Percentiles rank a stretch among this genome's conserved stretches.
phyloP scores from a whole-genome alignment of 75 land plant species.

The Larix kaempferi region DNA sequence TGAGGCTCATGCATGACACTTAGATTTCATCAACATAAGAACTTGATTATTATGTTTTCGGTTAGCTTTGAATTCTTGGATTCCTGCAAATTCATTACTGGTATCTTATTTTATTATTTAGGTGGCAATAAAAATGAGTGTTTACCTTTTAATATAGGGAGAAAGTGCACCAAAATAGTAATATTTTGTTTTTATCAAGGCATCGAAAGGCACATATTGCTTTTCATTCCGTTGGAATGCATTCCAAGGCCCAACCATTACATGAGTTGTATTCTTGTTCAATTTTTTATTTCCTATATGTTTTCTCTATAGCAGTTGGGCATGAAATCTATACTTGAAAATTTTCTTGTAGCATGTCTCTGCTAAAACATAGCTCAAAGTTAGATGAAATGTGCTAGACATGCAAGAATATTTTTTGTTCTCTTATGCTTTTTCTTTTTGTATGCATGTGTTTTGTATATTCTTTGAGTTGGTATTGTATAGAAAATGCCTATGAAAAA shows the following conservation, averaged over 20 bases:
- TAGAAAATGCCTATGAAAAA: slow-evolving; percentile 86
- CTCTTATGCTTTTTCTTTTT: neutral
- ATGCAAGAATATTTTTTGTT: neutral
- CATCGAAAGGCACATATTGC: neutral
- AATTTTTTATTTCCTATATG: neutral
- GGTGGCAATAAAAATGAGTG: too few relatives aligned
- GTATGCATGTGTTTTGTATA: slow-evolving; percentile 96
- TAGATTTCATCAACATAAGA: neutral
- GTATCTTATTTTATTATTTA: neutral
- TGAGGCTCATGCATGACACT: neutral
- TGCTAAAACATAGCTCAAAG: neutral
- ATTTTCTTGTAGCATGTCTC: neutral
- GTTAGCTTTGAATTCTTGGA: neutral
- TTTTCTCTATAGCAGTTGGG: neutral
- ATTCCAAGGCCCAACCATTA: neutral
- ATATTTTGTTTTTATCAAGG: neutral
- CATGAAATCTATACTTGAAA: neutral
- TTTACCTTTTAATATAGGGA: neutral
- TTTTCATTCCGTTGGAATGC: neutral
- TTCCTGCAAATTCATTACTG: neutral
- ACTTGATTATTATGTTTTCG: neutral
- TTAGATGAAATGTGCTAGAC: neutral
- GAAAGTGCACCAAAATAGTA: neutral
- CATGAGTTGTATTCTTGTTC: neutral
- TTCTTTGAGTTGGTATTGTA: slow-evolving; percentile 91